A percentile compares a stretch with the other conserved stretches of the same genome.
Conservation (phyloP, 148 eudicot species). For the Chenopodium berlandieri region DNA sequence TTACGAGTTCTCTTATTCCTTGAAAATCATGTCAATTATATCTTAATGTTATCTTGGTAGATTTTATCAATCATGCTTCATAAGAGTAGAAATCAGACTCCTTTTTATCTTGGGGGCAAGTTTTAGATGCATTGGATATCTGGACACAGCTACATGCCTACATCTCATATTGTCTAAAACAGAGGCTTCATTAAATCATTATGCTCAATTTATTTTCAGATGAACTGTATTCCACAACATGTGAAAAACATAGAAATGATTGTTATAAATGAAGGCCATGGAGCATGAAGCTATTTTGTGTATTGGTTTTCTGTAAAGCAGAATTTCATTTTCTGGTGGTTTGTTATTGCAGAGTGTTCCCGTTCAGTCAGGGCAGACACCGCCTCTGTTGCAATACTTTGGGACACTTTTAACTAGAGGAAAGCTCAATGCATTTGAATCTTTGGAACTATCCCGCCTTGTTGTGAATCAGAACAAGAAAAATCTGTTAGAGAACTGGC, state of each 20-base stretch:
- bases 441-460: slow-evolving; percentile 88
- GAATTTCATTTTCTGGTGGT: slow-evolving; percentile 10
- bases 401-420: slow-evolving; percentile 92
- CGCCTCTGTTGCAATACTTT: slow-evolving; percentile 92
- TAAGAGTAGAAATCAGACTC: background rate
- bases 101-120: background rate
- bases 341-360: slow-evolving; percentile 89
- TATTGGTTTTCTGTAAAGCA: background rate
- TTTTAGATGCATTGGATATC: background rate
- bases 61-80: background rate
- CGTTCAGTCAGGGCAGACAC: slow-evolving; percentile 97
- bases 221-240: background rate
- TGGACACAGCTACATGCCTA: background rate
- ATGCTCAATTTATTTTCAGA: background rate
- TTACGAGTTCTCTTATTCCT: background rate
- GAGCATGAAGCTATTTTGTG: background rate
- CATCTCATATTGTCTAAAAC: background rate
- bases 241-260: background rate
- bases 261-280: background rate
- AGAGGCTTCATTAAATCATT: background rate
- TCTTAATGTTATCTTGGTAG: background rate
- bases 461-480: slow-evolving; percentile 98
- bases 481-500: slow-evolving; percentile 92
- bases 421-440: slow-evolving; percentile 92
- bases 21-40: background rate